A percentile compares a stretch with the other conserved stretches of the same genome.
These are phyloP conservation scores for Dryas drummondii DNA, from an alignment of 306 rosid genomes.

Conservation along the genomic window DNA sequence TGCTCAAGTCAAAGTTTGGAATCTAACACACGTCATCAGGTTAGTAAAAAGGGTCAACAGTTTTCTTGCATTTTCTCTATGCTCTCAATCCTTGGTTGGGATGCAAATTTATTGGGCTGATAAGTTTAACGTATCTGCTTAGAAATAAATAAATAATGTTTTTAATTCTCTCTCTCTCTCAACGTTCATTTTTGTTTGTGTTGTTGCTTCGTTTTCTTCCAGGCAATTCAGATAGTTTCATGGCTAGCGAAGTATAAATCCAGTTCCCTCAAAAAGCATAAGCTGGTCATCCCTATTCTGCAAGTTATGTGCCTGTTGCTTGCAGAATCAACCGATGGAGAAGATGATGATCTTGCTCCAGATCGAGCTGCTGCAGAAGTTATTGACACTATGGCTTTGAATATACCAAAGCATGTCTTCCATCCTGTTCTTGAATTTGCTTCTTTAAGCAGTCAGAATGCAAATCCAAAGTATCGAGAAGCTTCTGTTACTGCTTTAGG, in stretches of 20 bases:
- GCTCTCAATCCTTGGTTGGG: not conserved
- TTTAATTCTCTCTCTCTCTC: not conserved
- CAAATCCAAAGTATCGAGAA: conserved; percentile 93
- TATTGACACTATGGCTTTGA: conserved; percentile 93
- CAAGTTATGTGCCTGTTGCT: conserved; percentile 94
- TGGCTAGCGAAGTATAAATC: conserved; percentile 97
- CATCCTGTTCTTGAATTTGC: conserved; percentile 82
- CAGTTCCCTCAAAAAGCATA: conserved; percentile 78
- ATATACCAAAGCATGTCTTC: conserved; percentile 79
- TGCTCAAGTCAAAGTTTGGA: conserved; percentile 91
- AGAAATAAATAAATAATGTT: not conserved
- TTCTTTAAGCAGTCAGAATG: conserved; percentile 77
- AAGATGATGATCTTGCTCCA: conserved; percentile 96
- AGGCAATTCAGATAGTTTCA: conserved; percentile 94
- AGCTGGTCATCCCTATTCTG: conserved; percentile 78
- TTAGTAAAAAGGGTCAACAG: conserved; percentile 36
- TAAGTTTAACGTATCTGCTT: not conserved
- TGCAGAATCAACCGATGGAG: conserved; percentile 78
- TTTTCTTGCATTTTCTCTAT: not conserved
- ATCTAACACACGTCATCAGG: conserved; percentile 98
- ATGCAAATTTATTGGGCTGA: conserved; percentile 10
- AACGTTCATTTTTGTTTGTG: conserved; percentile 13
- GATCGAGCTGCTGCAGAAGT: conserved; percentile 99
- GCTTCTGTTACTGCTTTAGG: conserved; percentile 97
- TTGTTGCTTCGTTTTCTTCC: conserved; percentile 34